Percentiles rank a stretch among this genome's conserved stretches.
Evolutionary conservation across 2,329 filamentous ascomycete species (phyloP).

Genomic region (Pseudocercospora fijiensis): DNA sequence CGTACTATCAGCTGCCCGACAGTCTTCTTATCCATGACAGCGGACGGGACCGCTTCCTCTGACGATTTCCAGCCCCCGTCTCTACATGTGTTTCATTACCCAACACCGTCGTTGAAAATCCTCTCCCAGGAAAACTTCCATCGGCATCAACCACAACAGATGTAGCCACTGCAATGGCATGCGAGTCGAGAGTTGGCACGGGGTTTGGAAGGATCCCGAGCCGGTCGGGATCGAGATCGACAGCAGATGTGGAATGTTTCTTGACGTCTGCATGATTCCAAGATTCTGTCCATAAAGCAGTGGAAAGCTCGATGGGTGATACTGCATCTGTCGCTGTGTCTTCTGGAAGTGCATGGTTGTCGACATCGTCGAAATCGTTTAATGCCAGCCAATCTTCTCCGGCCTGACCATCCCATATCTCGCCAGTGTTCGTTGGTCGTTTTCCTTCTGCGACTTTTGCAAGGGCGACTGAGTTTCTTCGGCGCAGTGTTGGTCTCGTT

Average conservation of each 20-base stretch:
- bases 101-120: background rate
- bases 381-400: constrained; percentile 59
- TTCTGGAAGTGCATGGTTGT: background rate
- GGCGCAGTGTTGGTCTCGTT: background rate
- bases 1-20: background rate
- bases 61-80: background rate
- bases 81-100: background rate
- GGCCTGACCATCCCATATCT: background rate
- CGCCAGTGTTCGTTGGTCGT: background rate
- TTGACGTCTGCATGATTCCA: constrained; percentile 1
- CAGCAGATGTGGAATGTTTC: background rate
- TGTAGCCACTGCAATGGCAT: background rate
- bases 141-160: background rate
- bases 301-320: background rate
- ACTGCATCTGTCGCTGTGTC: background rate
- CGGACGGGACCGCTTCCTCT: background rate
- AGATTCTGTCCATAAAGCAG: background rate
- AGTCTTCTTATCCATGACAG: background rate
- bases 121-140: background rate
- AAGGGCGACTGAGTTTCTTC: background rate
- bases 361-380: constrained; percentile 72
- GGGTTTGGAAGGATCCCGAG: background rate
- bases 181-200: background rate
- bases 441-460: background rate
- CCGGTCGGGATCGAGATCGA: background rate